Base-by-base conservation (phyloP, 164 flowering plant genomes). In the Echeveria elegans region DNA sequence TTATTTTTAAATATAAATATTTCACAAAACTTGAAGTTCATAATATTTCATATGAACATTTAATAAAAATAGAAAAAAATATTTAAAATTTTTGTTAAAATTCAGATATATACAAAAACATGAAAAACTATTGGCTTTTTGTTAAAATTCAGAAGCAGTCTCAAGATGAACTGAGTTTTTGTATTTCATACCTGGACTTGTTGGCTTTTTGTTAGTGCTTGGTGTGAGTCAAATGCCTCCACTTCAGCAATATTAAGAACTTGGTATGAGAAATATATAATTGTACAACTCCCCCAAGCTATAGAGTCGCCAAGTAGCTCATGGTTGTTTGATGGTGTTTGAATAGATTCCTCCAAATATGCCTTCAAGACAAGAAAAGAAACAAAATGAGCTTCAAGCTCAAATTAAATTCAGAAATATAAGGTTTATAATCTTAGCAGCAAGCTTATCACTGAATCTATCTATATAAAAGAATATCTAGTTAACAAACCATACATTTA, bases 261-360 rank as follows among this genome's bases (percentile, higher is more conserved):
- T 80, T 94, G 98, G 78, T 94, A 82, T 70, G 98, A 91, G 76
- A 94, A 94, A 63, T 91, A 94, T 53, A 94, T 86, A 60, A 94
- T 81, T 29, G 97, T 89, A 75, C 98, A 94, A 43, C 97, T 97
- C 60, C 98, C 98, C 98, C 98, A 94, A 23, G 98, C 97, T 37
- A 91, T 85, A 52, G 98, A 91, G 80, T 94, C 98, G 65, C 98
- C 98, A 37, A 87, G 79, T 40, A 78, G 69, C 67, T 85, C 93
- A 66, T 77, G 80, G 70, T 75, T 81, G 75, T 58, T 79, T 66
- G 88, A 56, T 47, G 80, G 73, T 29, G 66, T 72, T 40, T 77
- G 85, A 70, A 73, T 74, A 66, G 82, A 79, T 63, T 91, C 93
- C 72, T 94, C 97, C 67, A 94, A 73, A 75, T 91, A 85, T 56